Base-by-base conservation (phyloP, 75 land plant genomes). In the Cryptomeria japonica region DNA sequence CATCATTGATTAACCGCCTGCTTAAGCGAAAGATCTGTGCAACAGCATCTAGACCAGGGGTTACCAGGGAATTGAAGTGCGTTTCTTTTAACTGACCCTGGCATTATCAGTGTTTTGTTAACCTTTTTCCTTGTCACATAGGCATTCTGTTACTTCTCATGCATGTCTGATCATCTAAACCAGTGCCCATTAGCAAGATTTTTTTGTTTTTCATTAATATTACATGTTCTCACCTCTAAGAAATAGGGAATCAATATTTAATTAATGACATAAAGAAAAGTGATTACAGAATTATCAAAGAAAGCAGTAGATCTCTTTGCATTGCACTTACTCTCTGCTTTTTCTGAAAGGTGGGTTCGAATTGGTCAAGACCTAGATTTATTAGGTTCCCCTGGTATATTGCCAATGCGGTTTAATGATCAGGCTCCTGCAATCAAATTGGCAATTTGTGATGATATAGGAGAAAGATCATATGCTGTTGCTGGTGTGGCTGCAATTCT, bases 391-490 rank as follows among this genome's bases (percentile, higher is more conserved):
- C 99, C 99, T 90, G 99, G 99, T 0, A 94, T 98, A 49, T 73
- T 98, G 25, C 99, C 99, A n/a, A 98, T 98, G 99, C 58, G 94
- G 87, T 92, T 98, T 68, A 92, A 90, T 84, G 99, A 98, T 87
- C 99, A 98, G 83, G 87, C 92, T 39, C 99, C 97, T 34, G 99
- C 99, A 53, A 93, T 93, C 56, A 94, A 96, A 88, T 92, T 98
- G 72, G 99, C 99, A 49, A 98, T 98, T 42, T 98, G 99, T 89
- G 96, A 98, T 91, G 99, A 98, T 90, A 97, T 97, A 88, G 99
- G 99, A 61, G 99, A 97, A 89, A 90, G 94, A 87, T 96, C 99
- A 39, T 98, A 98, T 90, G 95, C 94, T 83, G 93, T 92, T 47
- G 84, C 92, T 77, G 99, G 95, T 86, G 99, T 98, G 85, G 99